phyloP scores from a whole-genome alignment of 2,329 filamentous ascomycete genomes.

The Apiospora kogelbergensis region DNA sequence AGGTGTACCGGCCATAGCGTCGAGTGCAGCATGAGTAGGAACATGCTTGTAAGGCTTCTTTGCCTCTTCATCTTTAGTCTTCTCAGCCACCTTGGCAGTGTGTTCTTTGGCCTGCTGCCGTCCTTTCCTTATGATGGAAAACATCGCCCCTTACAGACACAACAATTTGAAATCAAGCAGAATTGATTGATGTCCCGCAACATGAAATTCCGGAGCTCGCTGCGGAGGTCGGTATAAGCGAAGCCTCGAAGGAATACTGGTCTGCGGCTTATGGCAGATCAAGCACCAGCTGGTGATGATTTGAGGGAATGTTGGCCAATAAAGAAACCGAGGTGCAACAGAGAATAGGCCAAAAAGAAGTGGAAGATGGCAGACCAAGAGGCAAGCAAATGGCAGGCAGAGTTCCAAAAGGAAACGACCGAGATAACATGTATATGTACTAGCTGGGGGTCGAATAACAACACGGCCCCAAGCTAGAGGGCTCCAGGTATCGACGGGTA shows the following conservation, averaged over 20 bases:
- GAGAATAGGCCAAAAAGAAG: neutral
- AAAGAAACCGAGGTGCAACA: neutral
- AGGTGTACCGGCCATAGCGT: conserved; percentile 56
- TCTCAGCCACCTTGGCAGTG: conserved; percentile 45
- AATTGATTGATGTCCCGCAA: neutral
- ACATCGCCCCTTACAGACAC: conserved; percentile 49
- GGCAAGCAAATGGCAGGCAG: neutral
- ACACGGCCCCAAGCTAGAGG: neutral
- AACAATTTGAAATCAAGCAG: neutral
- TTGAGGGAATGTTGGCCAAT: neutral
- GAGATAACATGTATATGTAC: neutral
- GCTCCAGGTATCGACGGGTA: neutral
- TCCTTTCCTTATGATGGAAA: conserved; percentile 52
- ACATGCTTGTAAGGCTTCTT: conserved; percentile 57
- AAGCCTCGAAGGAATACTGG: neutral
- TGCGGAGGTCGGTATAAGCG: neutral
- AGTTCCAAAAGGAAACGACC: neutral
- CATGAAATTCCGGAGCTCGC: neutral
- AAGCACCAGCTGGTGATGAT: neutral
- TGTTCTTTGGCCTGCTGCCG: conserved; percentile 57
- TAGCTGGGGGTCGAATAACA: neutral
- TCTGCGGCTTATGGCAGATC: neutral
- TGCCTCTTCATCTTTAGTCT: conserved; percentile 45
- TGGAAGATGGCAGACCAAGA: neutral
- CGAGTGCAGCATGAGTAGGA: conserved; percentile 60